These are phyloP conservation scores for Didymella lethalis DNA, from an alignment of 2,329 filamentous ascomycete genomes.

Conservation along the genomic window DNA sequence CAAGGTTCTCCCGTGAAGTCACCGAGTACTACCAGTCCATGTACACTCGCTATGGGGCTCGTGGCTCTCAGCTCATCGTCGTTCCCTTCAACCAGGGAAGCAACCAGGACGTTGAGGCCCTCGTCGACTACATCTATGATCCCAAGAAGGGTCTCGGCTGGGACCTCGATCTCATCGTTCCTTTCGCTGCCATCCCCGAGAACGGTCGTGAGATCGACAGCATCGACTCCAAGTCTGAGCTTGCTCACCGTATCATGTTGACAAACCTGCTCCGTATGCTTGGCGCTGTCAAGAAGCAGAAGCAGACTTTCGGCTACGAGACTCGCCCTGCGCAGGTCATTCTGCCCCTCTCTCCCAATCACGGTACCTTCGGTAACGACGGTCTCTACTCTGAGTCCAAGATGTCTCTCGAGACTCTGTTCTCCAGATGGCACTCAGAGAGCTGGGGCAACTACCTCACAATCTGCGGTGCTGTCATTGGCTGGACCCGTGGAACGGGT, in stretches of 20 bases:
- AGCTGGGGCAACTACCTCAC: conserved; percentile 98
- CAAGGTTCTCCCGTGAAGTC: conserved; percentile 93
- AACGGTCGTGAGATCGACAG: conserved; percentile 96
- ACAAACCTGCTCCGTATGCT: conserved; percentile 94
- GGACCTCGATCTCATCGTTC: conserved; percentile 96
- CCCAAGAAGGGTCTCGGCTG: conserved; percentile 95
- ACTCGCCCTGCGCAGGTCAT: conserved; percentile 97
- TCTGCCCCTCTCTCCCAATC: conserved; percentile 93
- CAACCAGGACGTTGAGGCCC: conserved; percentile 94
- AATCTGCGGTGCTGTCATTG: conserved; percentile 97
- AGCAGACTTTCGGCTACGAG: conserved; percentile 85
- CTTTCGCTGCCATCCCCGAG: conserved; percentile 96
- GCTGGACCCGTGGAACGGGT: conserved; percentile 97
- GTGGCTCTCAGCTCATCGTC: conserved; percentile 94
- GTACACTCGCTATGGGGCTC: conserved; percentile 92
- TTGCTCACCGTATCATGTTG: conserved; percentile 98
- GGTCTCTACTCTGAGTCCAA: conserved; percentile 99
- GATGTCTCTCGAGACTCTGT: conserved; percentile 93
- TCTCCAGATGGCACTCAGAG: conserved; percentile 98
- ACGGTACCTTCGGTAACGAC: conserved; percentile 97
- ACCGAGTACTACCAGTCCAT: conserved; percentile 99
- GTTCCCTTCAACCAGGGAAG: conserved; percentile 99
- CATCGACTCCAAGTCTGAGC: conserved; percentile 96
- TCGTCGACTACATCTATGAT: conserved; percentile 97
- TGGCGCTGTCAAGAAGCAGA: conserved; percentile 89